Conservation (phyloP, 805 yeast genomes). For the Candida palmyrensis region DNA sequence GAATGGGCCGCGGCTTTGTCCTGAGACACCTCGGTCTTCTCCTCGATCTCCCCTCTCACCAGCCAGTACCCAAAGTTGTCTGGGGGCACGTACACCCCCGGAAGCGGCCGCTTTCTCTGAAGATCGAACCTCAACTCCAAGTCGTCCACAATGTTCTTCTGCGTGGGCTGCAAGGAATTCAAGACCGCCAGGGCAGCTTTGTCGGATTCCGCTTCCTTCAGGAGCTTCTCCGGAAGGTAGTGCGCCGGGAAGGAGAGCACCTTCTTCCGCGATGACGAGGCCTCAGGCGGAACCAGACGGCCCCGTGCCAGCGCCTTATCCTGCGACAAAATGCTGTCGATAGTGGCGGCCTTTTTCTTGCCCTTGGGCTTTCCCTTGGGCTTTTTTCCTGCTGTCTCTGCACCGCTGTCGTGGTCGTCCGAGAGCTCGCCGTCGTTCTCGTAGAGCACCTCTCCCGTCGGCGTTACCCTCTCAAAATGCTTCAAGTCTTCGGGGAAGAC, state of each 20-base stretch:
- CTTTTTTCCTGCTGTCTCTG: background rate
- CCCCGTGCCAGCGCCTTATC: too few relatives aligned
- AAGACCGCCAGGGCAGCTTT: constrained; percentile 2
- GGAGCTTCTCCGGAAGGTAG: constrained; percentile 23
- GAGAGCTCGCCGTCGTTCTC: constrained; percentile 8
- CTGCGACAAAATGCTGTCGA: background rate
- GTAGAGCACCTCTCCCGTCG: constrained; percentile 23
- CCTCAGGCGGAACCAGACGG: background rate
- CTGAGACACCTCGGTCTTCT: background rate
- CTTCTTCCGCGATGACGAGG: constrained; percentile 1
- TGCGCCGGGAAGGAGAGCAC: constrained; percentile 19
- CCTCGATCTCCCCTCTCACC: too few relatives aligned
- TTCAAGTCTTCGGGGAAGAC: constrained; percentile 54
- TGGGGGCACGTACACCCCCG: constrained; percentile 17
- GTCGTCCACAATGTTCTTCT: constrained; percentile 26
- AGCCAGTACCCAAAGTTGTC: constrained; percentile 19
- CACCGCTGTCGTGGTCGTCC: background rate
- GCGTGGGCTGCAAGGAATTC: constrained; percentile 19
- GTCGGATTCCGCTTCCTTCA: constrained; percentile 11
- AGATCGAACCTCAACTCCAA: constrained; percentile 25
- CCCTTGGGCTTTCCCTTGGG: background rate
- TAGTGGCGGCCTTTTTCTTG: background rate
- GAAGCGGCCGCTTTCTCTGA: constrained; percentile 23
- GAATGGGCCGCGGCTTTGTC: background rate
- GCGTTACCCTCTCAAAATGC: constrained; percentile 31